These are phyloP conservation scores for Hygrophorus pudorinus DNA, from an alignment of 768 basidiomycete species.

Conservation along the genomic window DNA sequence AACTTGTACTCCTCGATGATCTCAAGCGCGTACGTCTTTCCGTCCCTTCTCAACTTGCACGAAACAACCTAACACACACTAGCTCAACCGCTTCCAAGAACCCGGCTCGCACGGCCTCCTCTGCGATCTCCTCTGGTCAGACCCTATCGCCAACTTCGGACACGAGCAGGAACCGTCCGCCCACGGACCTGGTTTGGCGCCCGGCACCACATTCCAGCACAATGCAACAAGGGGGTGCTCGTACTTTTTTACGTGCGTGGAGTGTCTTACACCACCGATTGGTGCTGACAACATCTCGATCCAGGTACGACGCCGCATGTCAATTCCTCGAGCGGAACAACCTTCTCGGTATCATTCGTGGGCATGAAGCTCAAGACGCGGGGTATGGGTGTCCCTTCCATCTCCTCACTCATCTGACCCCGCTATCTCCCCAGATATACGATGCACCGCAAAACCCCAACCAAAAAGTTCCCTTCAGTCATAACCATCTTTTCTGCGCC, in stretches of 20 bases:
- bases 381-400: conserved; percentile 42
- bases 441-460: conserved; percentile 93
- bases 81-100: conserved; percentile 91
- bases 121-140: conserved; percentile 95
- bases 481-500: conserved; percentile 98
- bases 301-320: conserved; percentile 76
- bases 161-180: conserved; percentile 53
- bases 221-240: conserved; percentile 88
- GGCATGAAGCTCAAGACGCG: conserved; percentile 95
- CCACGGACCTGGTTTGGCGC: conserved; percentile 42
- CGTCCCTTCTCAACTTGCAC: background rate
- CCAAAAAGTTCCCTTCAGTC: conserved; percentile 90
- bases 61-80: conserved; percentile 4
- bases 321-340: conserved; percentile 89
- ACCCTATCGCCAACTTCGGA: conserved; percentile 85
- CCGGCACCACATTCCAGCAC: conserved; percentile 58
- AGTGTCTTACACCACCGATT: too few species aligned
- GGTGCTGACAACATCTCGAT: background rate
- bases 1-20: conserved; percentile 72
- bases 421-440: conserved; percentile 48
- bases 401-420: background rate
- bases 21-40: conserved; percentile 42
- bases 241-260: conserved; percentile 80
- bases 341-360: conserved; percentile 88
- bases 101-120: conserved; percentile 86